phyloP scores from a whole-genome alignment of 1,284 basidiomycete species.

The Sporisorium sorghi region DNA sequence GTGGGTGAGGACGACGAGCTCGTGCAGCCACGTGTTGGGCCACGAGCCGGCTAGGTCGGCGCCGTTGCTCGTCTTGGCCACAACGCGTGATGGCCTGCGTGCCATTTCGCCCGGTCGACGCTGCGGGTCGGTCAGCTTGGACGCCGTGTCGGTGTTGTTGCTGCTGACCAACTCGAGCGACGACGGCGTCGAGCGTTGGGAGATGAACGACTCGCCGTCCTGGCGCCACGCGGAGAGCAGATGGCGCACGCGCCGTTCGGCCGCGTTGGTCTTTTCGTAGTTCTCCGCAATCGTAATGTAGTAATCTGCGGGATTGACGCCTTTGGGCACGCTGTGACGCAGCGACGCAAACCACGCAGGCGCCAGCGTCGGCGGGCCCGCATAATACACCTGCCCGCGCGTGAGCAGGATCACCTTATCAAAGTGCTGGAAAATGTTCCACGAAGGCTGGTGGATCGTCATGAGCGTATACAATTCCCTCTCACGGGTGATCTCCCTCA shows the following conservation, averaged over 20 bases:
- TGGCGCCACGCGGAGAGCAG: conserved; percentile 46
- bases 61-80: conserved; percentile 29
- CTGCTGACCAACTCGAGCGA: background rate
- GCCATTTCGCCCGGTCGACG: background rate
- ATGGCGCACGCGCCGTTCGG: conserved; percentile 55
- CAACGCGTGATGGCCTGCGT: conserved; percentile 22
- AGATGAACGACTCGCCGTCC: conserved; percentile 20
- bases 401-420: conserved; percentile 65
- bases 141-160: background rate
- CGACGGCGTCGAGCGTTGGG: conserved; percentile 2
- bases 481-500: conserved; percentile 64
- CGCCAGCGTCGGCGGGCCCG: conserved; percentile 40
- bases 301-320: too few species aligned
- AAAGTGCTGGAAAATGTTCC: conserved; percentile 64
- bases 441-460: conserved; percentile 70
- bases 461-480: too few species aligned
- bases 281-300: too few species aligned
- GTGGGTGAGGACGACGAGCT: conserved; percentile 45
- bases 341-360: conserved; percentile 51
- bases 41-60: conserved; percentile 28
- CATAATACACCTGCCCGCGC: conserved; percentile 59
- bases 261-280: conserved; percentile 63
- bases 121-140: background rate
- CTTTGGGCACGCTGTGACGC: too few species aligned
- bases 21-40: conserved; percentile 53